These are phyloP conservation scores for Claviceps spartinae DNA, from an alignment of 2,329 filamentous ascomycete genomes.

Conservation along the genomic window DNA sequence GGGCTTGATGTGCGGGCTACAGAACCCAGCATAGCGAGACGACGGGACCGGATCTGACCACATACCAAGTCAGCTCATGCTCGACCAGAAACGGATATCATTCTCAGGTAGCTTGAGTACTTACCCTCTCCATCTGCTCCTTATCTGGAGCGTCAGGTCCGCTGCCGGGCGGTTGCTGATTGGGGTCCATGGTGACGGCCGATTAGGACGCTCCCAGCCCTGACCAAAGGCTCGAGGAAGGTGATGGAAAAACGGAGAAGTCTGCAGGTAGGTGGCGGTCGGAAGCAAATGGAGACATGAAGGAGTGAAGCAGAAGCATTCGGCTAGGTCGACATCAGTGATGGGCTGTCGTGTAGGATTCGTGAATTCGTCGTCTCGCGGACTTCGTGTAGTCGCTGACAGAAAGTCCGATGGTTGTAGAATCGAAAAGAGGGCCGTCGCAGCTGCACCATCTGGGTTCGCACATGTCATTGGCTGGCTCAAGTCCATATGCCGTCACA, in stretches of 20 bases:
- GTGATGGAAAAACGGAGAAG: too few relatives aligned
- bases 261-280: not conserved
- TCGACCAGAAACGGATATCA: not conserved
- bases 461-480: not conserved
- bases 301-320: not conserved
- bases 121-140: constrained; percentile 45
- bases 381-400: not conserved
- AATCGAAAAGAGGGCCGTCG: not conserved
- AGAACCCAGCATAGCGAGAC: constrained; percentile 36
- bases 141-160: constrained; percentile 40
- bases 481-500: too few relatives aligned
- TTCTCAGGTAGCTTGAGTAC: constrained; percentile 2
- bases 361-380: not conserved
- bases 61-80: not conserved
- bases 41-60: constrained; percentile 33
- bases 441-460: not conserved
- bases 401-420: not conserved
- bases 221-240: not conserved
- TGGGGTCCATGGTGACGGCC: constrained; percentile 28
- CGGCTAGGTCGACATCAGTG: not conserved
- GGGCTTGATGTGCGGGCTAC: constrained; percentile 20
- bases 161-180: constrained; percentile 26
- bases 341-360: not conserved
- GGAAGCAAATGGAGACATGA: not conserved
- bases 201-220: not conserved